Evolutionary conservation across 2,329 filamentous ascomycete species (phyloP), one percentile per base, ranked within the genome.

Genomic region (Calonectria henricotiae): DNA sequence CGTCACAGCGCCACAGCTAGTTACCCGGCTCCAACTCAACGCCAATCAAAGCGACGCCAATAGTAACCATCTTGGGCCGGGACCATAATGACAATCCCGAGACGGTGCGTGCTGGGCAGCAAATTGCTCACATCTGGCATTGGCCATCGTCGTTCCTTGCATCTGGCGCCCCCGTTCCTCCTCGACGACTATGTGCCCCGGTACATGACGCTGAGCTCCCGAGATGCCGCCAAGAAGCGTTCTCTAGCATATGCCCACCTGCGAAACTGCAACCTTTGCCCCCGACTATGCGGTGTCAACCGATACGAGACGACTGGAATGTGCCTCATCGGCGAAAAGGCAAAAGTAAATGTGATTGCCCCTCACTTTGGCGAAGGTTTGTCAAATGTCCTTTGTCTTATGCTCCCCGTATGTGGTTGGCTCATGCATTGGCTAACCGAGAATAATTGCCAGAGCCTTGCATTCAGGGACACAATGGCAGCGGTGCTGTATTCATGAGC

Each of bases 261-360:
- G 32, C 85, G 88, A 13, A 90, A 94, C 67, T 97, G 93, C 83
- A 97, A 96, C 76, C 86, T 97, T 8, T 97, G 94, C 76, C 94
- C 94, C 2, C 87, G 93, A 13, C 84, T 90, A 54, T 96, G 94
- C 80, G 90, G 91, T 64, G 92, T 96, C 39, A 95, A 97, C 80
- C 90, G 94, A n/a, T 94, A 91, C 77, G 90, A 95, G 81, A 92
- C 87, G 74, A 94, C 92, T 1, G 94, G 94, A 15, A 88, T 93
- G 78, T 97, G 94, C 79, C 85, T 96, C 69, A 92, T 96, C 74
- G 93, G 93, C 15, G 88, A 92, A 69, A 91, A 88, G 55, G 93
- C 90, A 67, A 94, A 94, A 77, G 93, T 96, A 74, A 95, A 94
- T 79, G 93, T 93, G 8, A 94, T 97, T 74, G 94, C 93, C 68